A percentile compares a stretch with the other conserved stretches of the same genome.
phyloP scores from a whole-genome alignment of 2,329 filamentous ascomycete species.

The Botrytis tulipae region DNA sequence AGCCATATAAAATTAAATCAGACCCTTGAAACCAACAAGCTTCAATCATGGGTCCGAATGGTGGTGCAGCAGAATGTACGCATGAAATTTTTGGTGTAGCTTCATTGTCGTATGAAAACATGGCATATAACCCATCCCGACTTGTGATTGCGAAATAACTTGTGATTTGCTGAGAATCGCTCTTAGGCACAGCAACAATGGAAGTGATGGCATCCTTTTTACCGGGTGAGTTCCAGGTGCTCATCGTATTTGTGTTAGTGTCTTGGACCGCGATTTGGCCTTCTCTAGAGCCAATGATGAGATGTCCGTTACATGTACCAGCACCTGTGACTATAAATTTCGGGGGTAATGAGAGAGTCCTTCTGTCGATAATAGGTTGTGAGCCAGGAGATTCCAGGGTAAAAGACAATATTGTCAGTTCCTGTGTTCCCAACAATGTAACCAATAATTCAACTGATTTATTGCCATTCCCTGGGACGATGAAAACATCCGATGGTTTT shows the following conservation, averaged over 20 bases:
- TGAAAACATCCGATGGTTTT: constrained; percentile 40
- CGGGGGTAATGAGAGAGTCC: constrained; percentile 35
- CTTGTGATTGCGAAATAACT: constrained; percentile 69
- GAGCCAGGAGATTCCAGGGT: not conserved
- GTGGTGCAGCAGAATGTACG: constrained; percentile 66
- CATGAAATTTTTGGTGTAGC: constrained; percentile 38
- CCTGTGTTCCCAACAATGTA: not conserved
- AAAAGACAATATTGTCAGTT: constrained; percentile 15
- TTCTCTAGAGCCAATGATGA: constrained; percentile 55
- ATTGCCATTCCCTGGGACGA: not conserved
- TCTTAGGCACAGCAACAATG: constrained; percentile 49
- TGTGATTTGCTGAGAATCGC: constrained; percentile 38
- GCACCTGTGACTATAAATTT: constrained; percentile 52
- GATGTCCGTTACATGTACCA: constrained; percentile 41
- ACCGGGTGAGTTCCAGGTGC: constrained; percentile 24
- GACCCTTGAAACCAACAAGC: constrained; percentile 59
- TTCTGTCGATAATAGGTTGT: not conserved
- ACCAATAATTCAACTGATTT: constrained; percentile 1
- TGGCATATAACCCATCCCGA: constrained; percentile 72
- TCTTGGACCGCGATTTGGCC: constrained; percentile 53
- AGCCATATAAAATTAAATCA: constrained; percentile 74
- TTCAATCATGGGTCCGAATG: constrained; percentile 75
- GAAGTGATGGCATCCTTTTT: constrained; percentile 64
- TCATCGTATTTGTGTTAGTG: constrained; percentile 18
- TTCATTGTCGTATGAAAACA: constrained; percentile 44